Evolutionary conservation across 192 early-diverging fungal genomes (phyloP), one percentile per base, ranked within the genome.

Genomic region (Gaertneriomyces semiglobifer): DNA sequence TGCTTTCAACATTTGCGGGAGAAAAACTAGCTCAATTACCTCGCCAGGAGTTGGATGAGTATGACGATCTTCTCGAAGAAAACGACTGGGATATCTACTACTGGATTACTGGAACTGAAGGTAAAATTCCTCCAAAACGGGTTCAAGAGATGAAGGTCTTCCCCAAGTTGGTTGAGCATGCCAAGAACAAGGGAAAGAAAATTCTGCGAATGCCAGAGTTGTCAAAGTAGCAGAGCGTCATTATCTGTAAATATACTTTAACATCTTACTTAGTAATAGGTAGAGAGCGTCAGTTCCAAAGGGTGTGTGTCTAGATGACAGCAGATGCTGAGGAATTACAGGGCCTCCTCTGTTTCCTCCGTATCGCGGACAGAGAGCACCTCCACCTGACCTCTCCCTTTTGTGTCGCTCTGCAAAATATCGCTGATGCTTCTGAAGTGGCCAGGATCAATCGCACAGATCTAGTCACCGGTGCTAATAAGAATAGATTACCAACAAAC

Each of bases 61-160:
- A 90, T 58, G 96, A 96, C 63, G 58, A 75, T 59, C 75, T 98
- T 58, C 75, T 98, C 73, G 71, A 86, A 60, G 84, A 86, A 70
- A 89, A 93, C 66, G 96, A 98, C 73, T 98, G 96, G 96, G 95
- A 97, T 73, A 92, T 98, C 53, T 98, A 90, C 68, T 94, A 97
- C 68, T 98, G 92, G 90, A 86, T 72, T 82, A 91, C 74, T 12
- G 73, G 71, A 10, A 71, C 76, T 14, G 55, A 57, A 38, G 69
- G 69, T 8, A 70, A 69, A 62, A 48, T 53, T 56, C 62, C 67
- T 14, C 80, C 78, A 12, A 56, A 78, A 39, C 41, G 72, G 42
- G 71, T 81, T n/a, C 54, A 69, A 52, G 59, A 52, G 43, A 46
- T 80, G 20, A 51, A 44, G 40, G 68, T 82, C 51, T 79, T 69